phyloP scores from a whole-genome alignment of 202 grass and related monocot genomes.

The Panicum virgatum region DNA sequence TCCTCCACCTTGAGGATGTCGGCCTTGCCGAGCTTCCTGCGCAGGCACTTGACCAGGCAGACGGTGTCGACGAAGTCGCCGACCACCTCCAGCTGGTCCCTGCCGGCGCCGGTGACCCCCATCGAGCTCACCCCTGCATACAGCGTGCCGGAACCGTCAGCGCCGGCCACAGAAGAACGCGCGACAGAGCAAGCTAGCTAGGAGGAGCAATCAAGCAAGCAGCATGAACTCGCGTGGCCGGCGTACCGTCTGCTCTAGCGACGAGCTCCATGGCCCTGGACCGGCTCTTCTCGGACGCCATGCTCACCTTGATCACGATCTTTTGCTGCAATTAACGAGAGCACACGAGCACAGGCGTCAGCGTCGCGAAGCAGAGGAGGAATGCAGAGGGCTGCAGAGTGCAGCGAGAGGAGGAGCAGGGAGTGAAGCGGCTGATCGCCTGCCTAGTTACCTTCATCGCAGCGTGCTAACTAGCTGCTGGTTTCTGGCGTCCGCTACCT shows the following conservation, averaged over 20 bases:
- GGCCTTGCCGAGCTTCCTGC: slow-evolving; percentile 31
- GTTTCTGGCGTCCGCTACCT: no score
- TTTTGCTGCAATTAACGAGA: slow-evolving; percentile 1
- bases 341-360: neutral
- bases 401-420: neutral
- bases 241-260: neutral
- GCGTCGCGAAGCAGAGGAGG: neutral
- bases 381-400: neutral
- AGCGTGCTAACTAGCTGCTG: no score
- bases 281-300: neutral
- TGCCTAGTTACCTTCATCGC: no score
- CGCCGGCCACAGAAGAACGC: neutral
- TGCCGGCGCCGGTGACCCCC: slow-evolving; percentile 28
- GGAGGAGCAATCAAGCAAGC: neutral
- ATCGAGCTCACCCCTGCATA: slow-evolving; percentile 39
- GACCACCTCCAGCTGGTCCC: slow-evolving; percentile 44
- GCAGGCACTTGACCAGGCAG: slow-evolving; percentile 33
- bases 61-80: slow-evolving; percentile 30
- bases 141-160: neutral
- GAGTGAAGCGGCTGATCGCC: neutral
- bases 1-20: slow-evolving; percentile 42
- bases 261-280: slow-evolving; percentile 7
- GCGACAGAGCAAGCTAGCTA: neutral
- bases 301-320: slow-evolving; percentile 28
- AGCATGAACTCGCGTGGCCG: neutral